Evolutionary conservation across 257 asterid species (phyloP).

Genomic region (Scutellaria minor): DNA sequence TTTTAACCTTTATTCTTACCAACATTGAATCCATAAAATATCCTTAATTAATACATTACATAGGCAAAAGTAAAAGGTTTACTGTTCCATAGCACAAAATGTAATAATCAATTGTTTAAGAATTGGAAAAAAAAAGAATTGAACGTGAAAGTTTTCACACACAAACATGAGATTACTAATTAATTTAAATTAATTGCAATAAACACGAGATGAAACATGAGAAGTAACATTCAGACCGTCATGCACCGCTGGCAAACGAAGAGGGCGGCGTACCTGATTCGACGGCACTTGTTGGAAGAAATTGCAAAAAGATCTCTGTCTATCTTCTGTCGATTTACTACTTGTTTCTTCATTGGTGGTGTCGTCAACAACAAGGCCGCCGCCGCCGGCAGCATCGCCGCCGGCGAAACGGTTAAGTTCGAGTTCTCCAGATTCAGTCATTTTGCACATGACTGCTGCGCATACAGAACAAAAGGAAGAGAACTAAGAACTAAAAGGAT

Average conservation of each 20-base stretch:
- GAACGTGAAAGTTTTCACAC: not conserved
- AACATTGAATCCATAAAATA: too few species aligned
- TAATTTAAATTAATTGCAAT: too few species aligned
- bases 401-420: conserved; percentile 39
- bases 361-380: not conserved
- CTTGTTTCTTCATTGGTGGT: not conserved
- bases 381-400: not conserved
- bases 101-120: not conserved
- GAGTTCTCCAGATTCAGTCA: conserved; percentile 55
- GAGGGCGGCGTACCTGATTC: conserved; percentile 43
- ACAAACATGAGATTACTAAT: not conserved
- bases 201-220: too few species aligned
- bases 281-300: conserved; percentile 43
- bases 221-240: not conserved
- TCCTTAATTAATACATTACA: not conserved
- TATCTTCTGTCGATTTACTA: conserved; percentile 20
- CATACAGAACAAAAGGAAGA: not conserved
- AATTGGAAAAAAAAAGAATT: not conserved
- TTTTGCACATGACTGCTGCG: conserved; percentile 51
- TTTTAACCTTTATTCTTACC: too few species aligned
- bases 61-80: not conserved
- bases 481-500: not conserved
- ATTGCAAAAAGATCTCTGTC: conserved; percentile 24
- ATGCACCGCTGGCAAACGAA: conserved; percentile 9
- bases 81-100: not conserved